A percentile compares a stretch with the other conserved stretches of the same genome.
These are phyloP conservation scores for Linum tenue DNA, from an alignment of 345 rosid genomes.

Conservation along the genomic window DNA sequence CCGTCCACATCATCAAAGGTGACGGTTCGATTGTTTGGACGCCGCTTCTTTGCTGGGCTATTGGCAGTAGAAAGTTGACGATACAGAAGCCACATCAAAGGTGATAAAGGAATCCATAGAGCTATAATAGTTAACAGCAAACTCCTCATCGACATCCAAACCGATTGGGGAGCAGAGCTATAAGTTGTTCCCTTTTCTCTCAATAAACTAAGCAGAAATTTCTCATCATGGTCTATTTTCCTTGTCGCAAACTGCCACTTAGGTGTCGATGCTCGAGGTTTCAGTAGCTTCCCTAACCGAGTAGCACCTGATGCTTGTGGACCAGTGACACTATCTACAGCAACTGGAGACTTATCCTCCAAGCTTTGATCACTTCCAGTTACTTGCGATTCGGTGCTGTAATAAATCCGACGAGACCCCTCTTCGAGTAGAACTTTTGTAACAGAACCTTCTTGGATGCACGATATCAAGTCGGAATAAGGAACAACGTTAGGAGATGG, in stretches of 20 bases:
- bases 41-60: conserved; percentile 70
- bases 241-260: conserved; percentile 76
- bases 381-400: conserved; percentile 27
- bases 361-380: conserved; percentile 21
- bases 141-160: conserved; percentile 55
- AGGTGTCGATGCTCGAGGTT: conserved; percentile 35
- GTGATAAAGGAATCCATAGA: conserved; percentile 82
- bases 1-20: conserved; percentile 93
- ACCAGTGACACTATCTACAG: background rate
- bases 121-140: conserved; percentile 57
- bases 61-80: conserved; percentile 85
- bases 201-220: conserved; percentile 82
- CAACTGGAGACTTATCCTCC: conserved; percentile 22
- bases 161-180: conserved; percentile 87
- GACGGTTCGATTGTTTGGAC: conserved; percentile 46
- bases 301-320: conserved; percentile 8
- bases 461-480: conserved; percentile 65
- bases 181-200: conserved; percentile 76
- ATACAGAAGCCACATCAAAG: conserved; percentile 94
- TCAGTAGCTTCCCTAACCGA: conserved; percentile 28
- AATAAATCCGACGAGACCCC: conserved; percentile 87
- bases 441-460: conserved; percentile 62
- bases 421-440: conserved; percentile 75
- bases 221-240: conserved; percentile 82
- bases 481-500: conserved; percentile 71